Conservation (phyloP, 257 asterid genomes). For the Nicotiana undulata region DNA sequence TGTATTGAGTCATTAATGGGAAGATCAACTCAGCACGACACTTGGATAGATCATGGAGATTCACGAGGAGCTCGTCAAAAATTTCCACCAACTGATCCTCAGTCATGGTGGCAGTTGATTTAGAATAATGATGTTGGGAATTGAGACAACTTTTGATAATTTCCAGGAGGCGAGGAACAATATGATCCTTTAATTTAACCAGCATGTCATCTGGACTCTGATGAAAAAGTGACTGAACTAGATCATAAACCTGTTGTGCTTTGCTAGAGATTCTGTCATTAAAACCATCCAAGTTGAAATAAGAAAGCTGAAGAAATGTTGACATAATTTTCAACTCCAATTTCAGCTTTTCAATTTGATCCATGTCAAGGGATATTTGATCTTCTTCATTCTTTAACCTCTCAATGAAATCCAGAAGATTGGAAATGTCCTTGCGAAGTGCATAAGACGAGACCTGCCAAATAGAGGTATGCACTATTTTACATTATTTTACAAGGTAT, state of each 20-base stretch:
- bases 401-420: neutral
- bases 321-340: neutral
- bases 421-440: neutral
- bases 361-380: neutral
- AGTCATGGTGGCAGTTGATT: neutral
- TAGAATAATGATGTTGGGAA: neutral
- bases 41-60: neutral
- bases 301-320: neutral
- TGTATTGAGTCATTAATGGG: too few relatives aligned
- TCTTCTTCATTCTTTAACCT: neutral
- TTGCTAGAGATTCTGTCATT: neutral
- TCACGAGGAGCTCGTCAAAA: neutral
- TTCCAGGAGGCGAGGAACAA: neutral
- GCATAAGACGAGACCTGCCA: neutral
- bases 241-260: neutral
- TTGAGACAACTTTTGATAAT: neutral
- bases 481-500: too few relatives aligned
- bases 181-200: neutral
- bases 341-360: neutral
- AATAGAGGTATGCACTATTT: too few relatives aligned
- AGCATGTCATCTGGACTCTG: neutral
- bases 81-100: neutral
- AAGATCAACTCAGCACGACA: too few relatives aligned
- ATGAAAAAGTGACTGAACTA: neutral
- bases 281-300: neutral